phyloP scores from a whole-genome alignment of 768 basidiomycete genomes.

The Saitozyma podzolica region DNA sequence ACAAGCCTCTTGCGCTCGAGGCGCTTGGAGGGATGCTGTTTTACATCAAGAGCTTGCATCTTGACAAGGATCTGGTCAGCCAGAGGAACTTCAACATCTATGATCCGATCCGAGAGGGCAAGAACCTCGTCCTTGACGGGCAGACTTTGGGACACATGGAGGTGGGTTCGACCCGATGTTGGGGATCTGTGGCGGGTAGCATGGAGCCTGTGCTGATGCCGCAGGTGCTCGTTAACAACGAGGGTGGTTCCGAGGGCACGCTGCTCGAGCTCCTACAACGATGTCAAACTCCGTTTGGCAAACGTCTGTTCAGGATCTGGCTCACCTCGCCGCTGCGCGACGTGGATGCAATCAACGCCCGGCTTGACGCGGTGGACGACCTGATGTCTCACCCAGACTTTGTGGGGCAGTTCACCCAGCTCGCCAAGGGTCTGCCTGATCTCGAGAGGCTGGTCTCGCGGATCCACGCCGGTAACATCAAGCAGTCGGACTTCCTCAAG shows the following conservation, averaged over 20 bases:
- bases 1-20: constrained; percentile 67
- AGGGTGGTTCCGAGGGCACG: constrained; percentile 89
- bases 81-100: constrained; percentile 98
- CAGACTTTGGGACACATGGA: constrained; percentile 94
- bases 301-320: constrained; percentile 95
- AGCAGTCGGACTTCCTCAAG: constrained; percentile 80
- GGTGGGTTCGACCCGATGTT: constrained; percentile 55
- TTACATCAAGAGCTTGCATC: constrained; percentile 86
- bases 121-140: constrained; percentile 83
- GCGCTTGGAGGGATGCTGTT: constrained; percentile 91
- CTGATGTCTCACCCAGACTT: constrained; percentile 77
- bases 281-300: constrained; percentile 94
- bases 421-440: constrained; percentile 83
- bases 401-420: constrained; percentile 68
- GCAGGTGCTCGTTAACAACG: constrained; percentile 81
- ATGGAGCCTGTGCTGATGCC: constrained; percentile 36
- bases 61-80: constrained; percentile 89
- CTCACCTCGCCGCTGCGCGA: constrained; percentile 86
- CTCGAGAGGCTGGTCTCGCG: constrained; percentile 77
- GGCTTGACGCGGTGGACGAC: constrained; percentile 92
- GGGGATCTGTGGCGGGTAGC: neutral
- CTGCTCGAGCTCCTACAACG: constrained; percentile 75
- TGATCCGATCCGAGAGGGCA: constrained; percentile 89
- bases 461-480: constrained; percentile 88
- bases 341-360: constrained; percentile 81